Percentiles rank a stretch among this genome's conserved stretches.
Evolutionary conservation across 208 protist species (phyloP).

Genomic region (Acanthamoeba lenticulata): DNA sequence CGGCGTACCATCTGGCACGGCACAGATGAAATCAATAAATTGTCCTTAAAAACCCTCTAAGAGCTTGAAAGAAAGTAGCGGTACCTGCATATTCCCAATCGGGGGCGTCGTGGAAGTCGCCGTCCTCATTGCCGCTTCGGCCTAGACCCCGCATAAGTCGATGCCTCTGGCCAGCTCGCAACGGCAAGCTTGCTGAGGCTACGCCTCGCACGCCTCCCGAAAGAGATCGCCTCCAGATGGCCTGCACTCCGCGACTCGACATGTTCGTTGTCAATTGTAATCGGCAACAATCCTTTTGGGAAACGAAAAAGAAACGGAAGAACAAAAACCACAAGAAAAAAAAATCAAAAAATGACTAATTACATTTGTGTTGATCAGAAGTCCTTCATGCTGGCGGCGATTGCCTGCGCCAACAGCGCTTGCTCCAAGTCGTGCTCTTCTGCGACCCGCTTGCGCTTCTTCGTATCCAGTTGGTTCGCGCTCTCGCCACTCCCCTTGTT

Average conservation of each 20-base stretch:
- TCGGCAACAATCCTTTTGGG: too few species aligned
- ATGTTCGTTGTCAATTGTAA: too few species aligned
- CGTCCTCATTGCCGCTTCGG: slow-evolving; percentile 22
- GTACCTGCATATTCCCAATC: slow-evolving; percentile 49
- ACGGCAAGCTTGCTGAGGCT: background rate
- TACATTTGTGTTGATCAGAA: too few species aligned
- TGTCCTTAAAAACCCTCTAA: background rate
- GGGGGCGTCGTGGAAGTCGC: background rate
- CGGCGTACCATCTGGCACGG: background rate
- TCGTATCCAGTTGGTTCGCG: background rate
- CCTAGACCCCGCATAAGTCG: background rate
- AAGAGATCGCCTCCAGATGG: background rate
- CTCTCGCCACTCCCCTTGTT: background rate
- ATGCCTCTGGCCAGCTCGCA: background rate
- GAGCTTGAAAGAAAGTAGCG: background rate
- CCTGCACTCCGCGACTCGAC: too few species aligned
- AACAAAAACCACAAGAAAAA: too few species aligned
- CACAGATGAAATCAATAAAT: background rate
- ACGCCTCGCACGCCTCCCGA: background rate
- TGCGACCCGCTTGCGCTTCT: background rate
- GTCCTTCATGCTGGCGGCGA: background rate
- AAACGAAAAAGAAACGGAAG: too few species aligned
- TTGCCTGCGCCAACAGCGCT: background rate
- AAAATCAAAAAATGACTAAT: too few species aligned
- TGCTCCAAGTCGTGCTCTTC: background rate